phyloP scores from a whole-genome alignment of 1,284 basidiomycete genomes.

The Boletus sp. region DNA sequence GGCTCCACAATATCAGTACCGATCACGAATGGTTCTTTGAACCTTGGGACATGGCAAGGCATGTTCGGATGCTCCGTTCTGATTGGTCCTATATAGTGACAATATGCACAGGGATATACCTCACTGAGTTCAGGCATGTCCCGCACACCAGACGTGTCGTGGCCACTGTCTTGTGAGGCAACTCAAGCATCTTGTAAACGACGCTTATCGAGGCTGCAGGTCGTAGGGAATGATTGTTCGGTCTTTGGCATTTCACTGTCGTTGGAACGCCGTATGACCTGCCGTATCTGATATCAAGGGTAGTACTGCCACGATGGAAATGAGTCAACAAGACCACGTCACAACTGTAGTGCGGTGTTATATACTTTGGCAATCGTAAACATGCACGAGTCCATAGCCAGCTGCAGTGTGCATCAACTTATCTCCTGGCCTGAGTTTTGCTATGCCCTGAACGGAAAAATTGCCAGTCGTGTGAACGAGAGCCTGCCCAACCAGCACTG shows the following conservation, averaged over 20 bases:
- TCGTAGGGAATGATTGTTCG: constrained; percentile 8
- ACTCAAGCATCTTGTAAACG: background rate
- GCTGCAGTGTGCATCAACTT: no score
- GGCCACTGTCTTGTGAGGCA: constrained; percentile 74
- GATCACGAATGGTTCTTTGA: constrained; percentile 78
- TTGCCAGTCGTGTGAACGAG: background rate
- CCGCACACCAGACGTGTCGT: constrained; percentile 68
- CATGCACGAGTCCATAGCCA: no score
- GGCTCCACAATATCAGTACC: constrained; percentile 82
- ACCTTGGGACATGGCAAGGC: constrained; percentile 92
- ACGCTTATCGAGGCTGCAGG: constrained; percentile 8
- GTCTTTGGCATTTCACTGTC: background rate
- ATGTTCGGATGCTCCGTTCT: constrained; percentile 11
- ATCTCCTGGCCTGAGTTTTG: no score
- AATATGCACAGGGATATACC: constrained; percentile 60
- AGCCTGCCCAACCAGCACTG: background rate
- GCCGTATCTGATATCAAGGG: no score
- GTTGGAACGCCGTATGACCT: no score
- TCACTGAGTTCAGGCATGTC: constrained; percentile 74
- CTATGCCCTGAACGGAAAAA: no score
- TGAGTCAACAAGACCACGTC: background rate
- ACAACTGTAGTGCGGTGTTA: background rate
- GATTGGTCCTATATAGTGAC: constrained; percentile 1
- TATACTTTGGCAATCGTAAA: background rate
- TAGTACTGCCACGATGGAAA: background rate